Percentiles rank a stretch among this genome's conserved stretches.
These are phyloP conservation scores for Aspergillus ibericus DNA, from an alignment of 2,329 filamentous ascomycete species.

Conservation along the genomic window DNA sequence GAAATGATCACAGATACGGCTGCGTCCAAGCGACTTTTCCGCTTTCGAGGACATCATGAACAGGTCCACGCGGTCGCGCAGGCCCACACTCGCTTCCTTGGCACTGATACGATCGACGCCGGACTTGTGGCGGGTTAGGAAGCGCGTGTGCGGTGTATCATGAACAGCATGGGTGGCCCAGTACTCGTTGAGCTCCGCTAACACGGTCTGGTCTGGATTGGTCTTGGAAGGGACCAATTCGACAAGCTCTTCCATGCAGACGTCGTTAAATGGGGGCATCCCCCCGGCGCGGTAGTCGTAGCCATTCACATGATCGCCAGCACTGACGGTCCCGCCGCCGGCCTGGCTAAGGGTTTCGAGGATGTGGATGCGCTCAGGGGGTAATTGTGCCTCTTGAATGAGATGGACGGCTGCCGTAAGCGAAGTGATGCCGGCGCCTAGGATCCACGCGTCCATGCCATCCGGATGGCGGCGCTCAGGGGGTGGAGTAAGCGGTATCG, in stretches of 20 bases:
- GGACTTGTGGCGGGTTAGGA: slow-evolving; percentile 12
- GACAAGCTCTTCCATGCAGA: slow-evolving; percentile 36
- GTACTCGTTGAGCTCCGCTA: slow-evolving; percentile 20
- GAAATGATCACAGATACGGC: slow-evolving; percentile 20
- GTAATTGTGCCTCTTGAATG: slow-evolving; percentile 36
- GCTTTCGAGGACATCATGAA: slow-evolving; percentile 17
- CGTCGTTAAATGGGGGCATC: slow-evolving; percentile 36
- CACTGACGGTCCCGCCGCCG: slow-evolving; percentile 32
- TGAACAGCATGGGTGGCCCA: background rate
- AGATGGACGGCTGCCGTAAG: slow-evolving; percentile 40
- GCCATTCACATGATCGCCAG: slow-evolving; percentile 32
- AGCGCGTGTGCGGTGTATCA: slow-evolving; percentile 11
- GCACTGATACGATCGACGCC: slow-evolving; percentile 7
- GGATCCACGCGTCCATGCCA: slow-evolving; percentile 33
- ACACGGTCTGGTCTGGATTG: slow-evolving; percentile 12
- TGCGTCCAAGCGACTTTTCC: slow-evolving; percentile 18
- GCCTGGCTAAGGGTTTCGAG: slow-evolving; percentile 33
- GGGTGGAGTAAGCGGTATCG: background rate
- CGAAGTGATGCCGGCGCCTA: slow-evolving; percentile 38
- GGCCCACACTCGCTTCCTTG: slow-evolving; percentile 10
- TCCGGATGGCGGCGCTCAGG: slow-evolving; percentile 25
- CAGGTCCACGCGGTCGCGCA: slow-evolving; percentile 22
- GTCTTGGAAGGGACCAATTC: slow-evolving; percentile 29
- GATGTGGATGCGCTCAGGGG: slow-evolving; percentile 35
- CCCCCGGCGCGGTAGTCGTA: slow-evolving; percentile 39